Base-by-base conservation (phyloP, 495 filamentous ascomycete genomes). In the Podospora didyma region DNA sequence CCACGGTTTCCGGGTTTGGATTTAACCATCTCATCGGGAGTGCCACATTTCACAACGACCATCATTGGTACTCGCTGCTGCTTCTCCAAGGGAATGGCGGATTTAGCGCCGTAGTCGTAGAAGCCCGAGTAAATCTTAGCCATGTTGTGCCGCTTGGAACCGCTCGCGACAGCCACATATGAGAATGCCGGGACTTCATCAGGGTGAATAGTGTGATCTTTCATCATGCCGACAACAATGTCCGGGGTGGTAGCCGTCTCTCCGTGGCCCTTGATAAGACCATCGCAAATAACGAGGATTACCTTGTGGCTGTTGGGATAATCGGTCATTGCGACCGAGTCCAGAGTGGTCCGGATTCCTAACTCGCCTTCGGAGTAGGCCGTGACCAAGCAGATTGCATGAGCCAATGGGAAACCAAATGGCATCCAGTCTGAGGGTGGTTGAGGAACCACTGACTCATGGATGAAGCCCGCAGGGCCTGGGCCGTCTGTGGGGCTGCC, bases 11-110 rank as follows among this genome's bases (percentile, higher is more conserved):
- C 95, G 2, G 95, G 90, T 71, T 97, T 99, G 34, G 86, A 75
- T 58, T 86, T 84, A 24, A 70, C 80, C 22, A 82, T 79, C 72
- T 99, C 95, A 24, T 89, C 90, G 17, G 89, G 90, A 5, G 95
- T 97, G 45, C 95, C 95, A 63, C 88, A 93, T 73, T 99, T 99
- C 45, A 97, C 92, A 50, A 99, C 82, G 2, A 95, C 84, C 81
- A 97, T 92, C 93, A 99, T 97, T 2, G 95, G 95, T n/a, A 99
- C 92, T 51, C 95, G 88, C 72, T 97, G 92, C 70, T 96, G 95
- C 75, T 93, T 95, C 41, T 95, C 90, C 2, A 74, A 57, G 1
- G 93, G 87, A 51, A 99, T 86, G 56, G 81, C 73, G 3, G 89
- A 93, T 56, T 87, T 79, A 17, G 83, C 75, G 54, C 95, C 95